Evolutionary conservation across 805 yeast genomes (phyloP).

Genomic region (Candida mattraensis): DNA sequence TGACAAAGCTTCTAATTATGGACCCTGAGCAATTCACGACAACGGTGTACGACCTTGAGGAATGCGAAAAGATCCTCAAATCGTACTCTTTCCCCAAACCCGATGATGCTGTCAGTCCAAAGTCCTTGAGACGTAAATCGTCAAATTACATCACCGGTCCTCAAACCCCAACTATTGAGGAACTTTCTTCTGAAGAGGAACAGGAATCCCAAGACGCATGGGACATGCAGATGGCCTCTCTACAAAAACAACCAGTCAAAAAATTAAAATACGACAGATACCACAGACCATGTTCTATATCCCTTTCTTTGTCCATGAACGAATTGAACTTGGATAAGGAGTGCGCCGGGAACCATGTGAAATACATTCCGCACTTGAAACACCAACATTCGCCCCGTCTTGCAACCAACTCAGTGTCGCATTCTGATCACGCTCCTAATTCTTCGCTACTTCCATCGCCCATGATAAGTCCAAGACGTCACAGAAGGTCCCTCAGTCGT

Average conservation of each 20-base stretch:
- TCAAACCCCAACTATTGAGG: conserved; percentile 15
- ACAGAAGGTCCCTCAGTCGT: conserved; percentile 16
- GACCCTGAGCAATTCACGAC: conserved; percentile 3
- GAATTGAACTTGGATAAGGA: conserved; percentile 5
- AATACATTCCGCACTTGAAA: conserved; percentile 7
- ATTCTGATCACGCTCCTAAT: no score
- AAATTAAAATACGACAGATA: conserved; percentile 12
- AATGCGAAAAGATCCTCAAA: conserved; percentile 8
- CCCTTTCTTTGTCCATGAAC: conserved; percentile 3
- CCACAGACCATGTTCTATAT: conserved; percentile 9
- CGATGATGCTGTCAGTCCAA: not conserved
- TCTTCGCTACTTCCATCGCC: conserved; percentile 2
- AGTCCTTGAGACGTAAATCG: conserved; percentile 6
- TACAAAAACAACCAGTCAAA: conserved; percentile 1
- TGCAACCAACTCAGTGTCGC: not conserved
- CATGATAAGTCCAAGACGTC: conserved; percentile 7
- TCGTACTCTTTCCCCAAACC: conserved; percentile 15
- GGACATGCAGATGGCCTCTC: conserved; percentile 1
- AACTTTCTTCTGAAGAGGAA: no score
- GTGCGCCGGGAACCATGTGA: not conserved
- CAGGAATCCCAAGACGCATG: conserved; percentile 1
- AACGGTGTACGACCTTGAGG: conserved; percentile 14
- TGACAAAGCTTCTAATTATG: conserved; percentile 4
- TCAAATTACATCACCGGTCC: conserved; percentile 10
- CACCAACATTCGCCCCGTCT: conserved; percentile 1